A percentile compares a stretch with the other conserved stretches of the same genome.
These are phyloP conservation scores for Fraxinus velutina DNA, from an alignment of 305 asterid species.

Conservation along the genomic window DNA sequence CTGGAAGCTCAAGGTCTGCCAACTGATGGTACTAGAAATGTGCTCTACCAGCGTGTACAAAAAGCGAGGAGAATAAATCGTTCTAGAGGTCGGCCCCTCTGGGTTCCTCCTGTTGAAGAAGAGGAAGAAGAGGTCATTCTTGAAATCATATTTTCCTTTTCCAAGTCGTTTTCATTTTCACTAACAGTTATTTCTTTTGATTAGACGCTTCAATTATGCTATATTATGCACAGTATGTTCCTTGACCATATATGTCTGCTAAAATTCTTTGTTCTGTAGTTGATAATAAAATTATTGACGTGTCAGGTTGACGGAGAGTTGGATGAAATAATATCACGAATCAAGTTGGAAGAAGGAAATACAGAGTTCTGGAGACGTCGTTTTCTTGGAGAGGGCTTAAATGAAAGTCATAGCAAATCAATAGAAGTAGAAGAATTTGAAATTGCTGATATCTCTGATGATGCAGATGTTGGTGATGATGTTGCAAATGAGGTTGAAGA, in stretches of 20 bases:
- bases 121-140: slow-evolving; percentile 88
- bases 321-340: slow-evolving; percentile 85
- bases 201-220: background rate
- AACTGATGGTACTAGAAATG: slow-evolving; percentile 93
- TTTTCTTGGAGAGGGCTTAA: slow-evolving; percentile 87
- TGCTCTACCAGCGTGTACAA: slow-evolving; percentile 96
- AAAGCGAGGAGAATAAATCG: slow-evolving; percentile 99
- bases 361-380: slow-evolving; percentile 98
- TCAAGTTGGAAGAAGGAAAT: slow-evolving; percentile 87
- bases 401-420: slow-evolving; percentile 54
- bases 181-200: slow-evolving; percentile 8
- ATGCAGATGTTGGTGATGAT: slow-evolving; percentile 61
- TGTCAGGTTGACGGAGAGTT: slow-evolving; percentile 82
- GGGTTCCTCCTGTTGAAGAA: slow-evolving; percentile 99
- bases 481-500: slow-evolving; percentile 51
- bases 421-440: slow-evolving; percentile 49
- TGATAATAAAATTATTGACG: background rate
- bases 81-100: slow-evolving; percentile 93
- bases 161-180: slow-evolving; percentile 7
- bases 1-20: slow-evolving; percentile 97
- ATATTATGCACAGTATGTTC: background rate
- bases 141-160: slow-evolving; percentile 6
- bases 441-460: slow-evolving; percentile 56
- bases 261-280: slow-evolving; percentile 11
- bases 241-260: background rate